Base-by-base conservation (phyloP, 352 stramenopile species). In the Globisporangium nagaii region DNA sequence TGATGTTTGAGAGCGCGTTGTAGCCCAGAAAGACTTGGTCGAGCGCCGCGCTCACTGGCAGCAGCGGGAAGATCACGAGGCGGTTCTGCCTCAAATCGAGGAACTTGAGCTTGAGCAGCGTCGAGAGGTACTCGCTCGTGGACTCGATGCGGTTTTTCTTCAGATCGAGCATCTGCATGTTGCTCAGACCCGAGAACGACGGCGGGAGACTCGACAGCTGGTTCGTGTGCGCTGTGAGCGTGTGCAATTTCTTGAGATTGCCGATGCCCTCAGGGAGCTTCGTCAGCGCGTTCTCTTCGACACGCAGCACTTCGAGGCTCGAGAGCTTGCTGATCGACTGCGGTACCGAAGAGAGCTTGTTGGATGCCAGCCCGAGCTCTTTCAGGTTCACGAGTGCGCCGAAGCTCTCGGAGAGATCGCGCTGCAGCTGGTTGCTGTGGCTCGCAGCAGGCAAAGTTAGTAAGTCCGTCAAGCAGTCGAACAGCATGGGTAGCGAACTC, bases 1-100 rank as follows among this genome's bases (percentile, higher is more conserved):
- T 66, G 34, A 93, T 75, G 31, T 48, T 66, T 4, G 65, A 53
- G 5, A 95, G 73, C 3, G 56, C 37, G 27, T 95, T 95, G 57
- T 82, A 95, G 13, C 84, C 83, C 7, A 95, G 56, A 43, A 90
- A 90, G 2, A 92, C 65, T 46, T 90, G 79, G 43, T 95, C 82
- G 15, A 95, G 60, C 22, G 31, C 54, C 11, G 75, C 68, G n/a
- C 71, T 64, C 27, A 75, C 63, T 1, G 83, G 83, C 17, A 93
- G 47, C 34, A 77, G 51, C 0, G 83, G 83, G n/a, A 93, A 90
- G 2, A 71, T 43, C 3, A 60, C 52, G 11, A 93, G 58, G 27
- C 71, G 74, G 57, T 93, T 93, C 37, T 93, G 79, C 0, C 83
- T 67, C 40, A 93, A 61, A 58, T 93, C 83, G 42, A 90, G 60